These are phyloP conservation scores for Plasmodium knowlesi DNA, from an alignment of 169 alveolate genomes.

Conservation along the genomic window DNA sequence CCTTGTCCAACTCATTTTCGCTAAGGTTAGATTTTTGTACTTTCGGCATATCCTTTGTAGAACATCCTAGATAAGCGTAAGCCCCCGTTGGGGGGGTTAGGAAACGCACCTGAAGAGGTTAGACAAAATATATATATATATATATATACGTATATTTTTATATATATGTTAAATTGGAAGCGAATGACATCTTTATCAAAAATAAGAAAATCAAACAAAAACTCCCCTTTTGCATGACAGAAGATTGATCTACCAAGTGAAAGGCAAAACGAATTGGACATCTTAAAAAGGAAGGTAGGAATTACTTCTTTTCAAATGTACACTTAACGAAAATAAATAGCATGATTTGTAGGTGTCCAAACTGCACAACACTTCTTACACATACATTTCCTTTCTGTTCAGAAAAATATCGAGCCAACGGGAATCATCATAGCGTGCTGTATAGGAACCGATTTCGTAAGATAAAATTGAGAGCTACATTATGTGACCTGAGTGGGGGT, in stretches of 20 bases:
- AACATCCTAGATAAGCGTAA: conserved; percentile 28
- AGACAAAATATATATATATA: not conserved
- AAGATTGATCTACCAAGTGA: conserved; percentile 34
- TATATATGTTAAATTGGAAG: not conserved
- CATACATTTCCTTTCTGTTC: conserved; percentile 4
- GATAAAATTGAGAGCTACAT: not conserved
- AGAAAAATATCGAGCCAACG: conserved; percentile 47
- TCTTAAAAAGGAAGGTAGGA: conserved; percentile 30
- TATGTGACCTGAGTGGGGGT: not conserved
- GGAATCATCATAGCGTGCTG: conserved; percentile 62
- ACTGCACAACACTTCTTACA: not conserved
- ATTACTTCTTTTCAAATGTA: not conserved
- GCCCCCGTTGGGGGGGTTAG: not conserved
- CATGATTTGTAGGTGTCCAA: not conserved
- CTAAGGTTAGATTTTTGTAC: not conserved
- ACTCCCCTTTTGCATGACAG: not conserved
- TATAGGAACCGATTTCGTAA: conserved; percentile 69
- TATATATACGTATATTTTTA: too few species aligned
- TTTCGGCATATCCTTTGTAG: not conserved
- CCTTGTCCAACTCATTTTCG: not conserved
- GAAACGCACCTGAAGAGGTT: conserved; percentile 11
- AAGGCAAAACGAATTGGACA: conserved; percentile 26
- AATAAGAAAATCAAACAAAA: not conserved
- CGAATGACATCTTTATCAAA: not conserved
- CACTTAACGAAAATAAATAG: not conserved